phyloP scores from a whole-genome alignment of 2,329 filamentous ascomycete genomes.

The Sporothrix dimorphospora region DNA sequence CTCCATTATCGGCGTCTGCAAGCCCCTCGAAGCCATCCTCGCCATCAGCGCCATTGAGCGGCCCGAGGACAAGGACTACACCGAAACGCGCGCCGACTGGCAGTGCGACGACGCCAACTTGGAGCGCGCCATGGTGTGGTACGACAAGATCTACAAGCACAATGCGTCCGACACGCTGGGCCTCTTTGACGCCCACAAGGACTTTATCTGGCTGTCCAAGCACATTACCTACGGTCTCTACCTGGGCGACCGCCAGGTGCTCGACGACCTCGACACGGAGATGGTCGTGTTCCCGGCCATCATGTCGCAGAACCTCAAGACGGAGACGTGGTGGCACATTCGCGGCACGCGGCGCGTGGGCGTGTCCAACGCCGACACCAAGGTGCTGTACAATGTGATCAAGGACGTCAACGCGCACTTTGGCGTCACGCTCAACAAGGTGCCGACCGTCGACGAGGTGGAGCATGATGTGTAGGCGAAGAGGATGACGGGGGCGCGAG shows the following conservation, averaged over 20 bases:
- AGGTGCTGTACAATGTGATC: constrained; percentile 39
- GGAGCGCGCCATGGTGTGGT: constrained; percentile 58
- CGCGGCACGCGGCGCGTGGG: constrained; percentile 54
- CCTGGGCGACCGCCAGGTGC: constrained; percentile 57
- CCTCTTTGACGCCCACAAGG: constrained; percentile 44
- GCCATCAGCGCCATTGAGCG: constrained; percentile 55
- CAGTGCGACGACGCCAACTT: constrained; percentile 59
- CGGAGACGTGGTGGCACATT: constrained; percentile 60
- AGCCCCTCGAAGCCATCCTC: constrained; percentile 63
- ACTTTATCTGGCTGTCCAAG: constrained; percentile 54
- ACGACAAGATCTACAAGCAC: constrained; percentile 58
- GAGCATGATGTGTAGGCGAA: constrained; percentile 36
- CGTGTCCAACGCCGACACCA: constrained; percentile 49
- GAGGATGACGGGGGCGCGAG: not conserved
- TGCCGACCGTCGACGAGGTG: constrained; percentile 39
- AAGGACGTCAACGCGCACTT: constrained; percentile 35
- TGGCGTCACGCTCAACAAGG: constrained; percentile 35
- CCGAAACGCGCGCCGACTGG: constrained; percentile 59
- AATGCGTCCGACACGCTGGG: constrained; percentile 46
- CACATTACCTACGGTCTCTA: constrained; percentile 63
- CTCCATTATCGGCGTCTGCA: constrained; percentile 63
- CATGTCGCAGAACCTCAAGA: constrained; percentile 59
- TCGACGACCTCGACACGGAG: constrained; percentile 59
- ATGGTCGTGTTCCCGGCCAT: constrained; percentile 58
- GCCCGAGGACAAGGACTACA: constrained; percentile 60